phyloP scores from a whole-genome alignment of 2,329 filamentous ascomycete genomes.

The Keithomyces neogunnii region DNA sequence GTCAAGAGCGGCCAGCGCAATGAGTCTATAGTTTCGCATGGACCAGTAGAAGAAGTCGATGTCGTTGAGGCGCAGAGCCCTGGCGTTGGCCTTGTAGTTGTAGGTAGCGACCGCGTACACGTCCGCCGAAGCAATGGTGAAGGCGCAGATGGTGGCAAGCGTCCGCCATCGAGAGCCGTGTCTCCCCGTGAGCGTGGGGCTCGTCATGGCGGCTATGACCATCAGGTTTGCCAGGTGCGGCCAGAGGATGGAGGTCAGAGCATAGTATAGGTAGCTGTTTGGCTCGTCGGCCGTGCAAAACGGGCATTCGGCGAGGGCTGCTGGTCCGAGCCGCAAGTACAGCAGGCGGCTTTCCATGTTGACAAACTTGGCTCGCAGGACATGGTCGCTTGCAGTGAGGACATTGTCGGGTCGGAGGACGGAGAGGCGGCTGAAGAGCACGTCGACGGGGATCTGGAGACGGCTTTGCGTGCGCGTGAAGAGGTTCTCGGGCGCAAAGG shows the following conservation, averaged over 20 bases:
- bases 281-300: slow-evolving; percentile 72
- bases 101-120: slow-evolving; percentile 57
- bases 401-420: slow-evolving; percentile 37
- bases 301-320: slow-evolving; percentile 63
- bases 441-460: slow-evolving; percentile 75
- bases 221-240: slow-evolving; percentile 77
- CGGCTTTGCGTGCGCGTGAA: slow-evolving; percentile 71
- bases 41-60: slow-evolving; percentile 67
- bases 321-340: slow-evolving; percentile 77
- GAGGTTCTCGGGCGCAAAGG: slow-evolving; percentile 69
- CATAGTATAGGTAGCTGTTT: slow-evolving; percentile 69
- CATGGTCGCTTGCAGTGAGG: slow-evolving; percentile 52
- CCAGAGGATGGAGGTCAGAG: slow-evolving; percentile 60
- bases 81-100: slow-evolving; percentile 55
- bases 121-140: slow-evolving; percentile 54
- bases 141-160: slow-evolving; percentile 55
- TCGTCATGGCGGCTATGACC: slow-evolving; percentile 65
- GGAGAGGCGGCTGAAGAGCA: slow-evolving; percentile 70
- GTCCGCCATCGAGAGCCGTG: slow-evolving; percentile 62
- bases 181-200: slow-evolving; percentile 52
- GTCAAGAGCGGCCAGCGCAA: slow-evolving; percentile 59
- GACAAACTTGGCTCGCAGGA: slow-evolving; percentile 59
- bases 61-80: slow-evolving; percentile 52
- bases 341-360: slow-evolving; percentile 65
- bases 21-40: slow-evolving; percentile 51